A percentile compares a stretch with the other conserved stretches of the same genome.
These are phyloP conservation scores for Oemleria cerasiformis DNA, from an alignment of 306 rosid species.

Conservation along the genomic window DNA sequence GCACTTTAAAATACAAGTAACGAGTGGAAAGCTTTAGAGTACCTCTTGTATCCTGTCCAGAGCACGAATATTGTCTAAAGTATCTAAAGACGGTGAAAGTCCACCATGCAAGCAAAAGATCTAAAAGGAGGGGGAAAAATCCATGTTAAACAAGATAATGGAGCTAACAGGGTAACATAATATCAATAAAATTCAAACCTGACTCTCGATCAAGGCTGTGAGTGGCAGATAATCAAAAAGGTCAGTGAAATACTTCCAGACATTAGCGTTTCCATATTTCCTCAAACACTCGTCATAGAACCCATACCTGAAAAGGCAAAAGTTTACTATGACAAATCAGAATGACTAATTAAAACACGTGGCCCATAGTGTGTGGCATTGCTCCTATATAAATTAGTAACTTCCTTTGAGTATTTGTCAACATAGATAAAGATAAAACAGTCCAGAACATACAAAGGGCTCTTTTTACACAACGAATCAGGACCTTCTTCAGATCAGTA, in stretches of 20 bases:
- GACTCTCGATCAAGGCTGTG: constrained; percentile 97
- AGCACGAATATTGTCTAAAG: constrained; percentile 82
- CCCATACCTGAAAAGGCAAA: constrained; percentile 71
- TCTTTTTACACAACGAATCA: background rate
- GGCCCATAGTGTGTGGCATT: background rate
- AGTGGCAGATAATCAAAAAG: constrained; percentile 92
- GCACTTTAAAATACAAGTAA: background rate
- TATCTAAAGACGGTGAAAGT: constrained; percentile 92
- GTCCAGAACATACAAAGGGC: background rate
- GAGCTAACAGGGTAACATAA: background rate
- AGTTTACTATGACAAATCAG: background rate
- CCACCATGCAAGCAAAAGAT: constrained; percentile 98
- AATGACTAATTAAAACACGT: background rate
- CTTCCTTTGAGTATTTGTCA: background rate
- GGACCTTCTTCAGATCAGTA: background rate
- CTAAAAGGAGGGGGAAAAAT: constrained; percentile 29
- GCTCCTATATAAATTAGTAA: background rate
- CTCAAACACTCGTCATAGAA: constrained; percentile 97
- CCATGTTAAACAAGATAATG: constrained; percentile 7
- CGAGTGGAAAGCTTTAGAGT: constrained; percentile 14
- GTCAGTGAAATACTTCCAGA: constrained; percentile 95
- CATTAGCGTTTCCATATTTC: constrained; percentile 97
- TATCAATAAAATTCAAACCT: constrained; percentile 53
- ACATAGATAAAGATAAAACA: background rate
- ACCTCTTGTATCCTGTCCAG: constrained; percentile 98